Percentiles rank a stretch among this genome's conserved stretches.
phyloP scores from a whole-genome alignment of 73 alveolate species.

The Paramecium primaurelia region DNA sequence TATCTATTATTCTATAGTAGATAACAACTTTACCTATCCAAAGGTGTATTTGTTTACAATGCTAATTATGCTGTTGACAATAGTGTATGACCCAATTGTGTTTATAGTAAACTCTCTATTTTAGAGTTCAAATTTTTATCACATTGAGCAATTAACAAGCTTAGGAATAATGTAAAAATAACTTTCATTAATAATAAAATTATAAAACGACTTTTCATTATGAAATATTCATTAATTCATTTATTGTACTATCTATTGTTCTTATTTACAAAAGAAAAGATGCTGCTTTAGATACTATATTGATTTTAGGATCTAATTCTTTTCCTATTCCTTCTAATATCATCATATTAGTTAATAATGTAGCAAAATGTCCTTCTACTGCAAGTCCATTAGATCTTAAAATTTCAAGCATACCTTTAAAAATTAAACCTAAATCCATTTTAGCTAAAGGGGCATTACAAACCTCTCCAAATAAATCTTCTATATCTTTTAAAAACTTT shows the following conservation, averaged over 20 bases:
- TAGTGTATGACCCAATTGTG: slow-evolving; percentile 19
- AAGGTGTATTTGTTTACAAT: not conserved
- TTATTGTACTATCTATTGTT: slow-evolving; percentile 1
- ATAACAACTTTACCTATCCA: slow-evolving; percentile 12
- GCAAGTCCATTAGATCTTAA: not conserved
- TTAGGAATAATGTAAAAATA: not conserved
- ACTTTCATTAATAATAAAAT: slow-evolving; percentile 16
- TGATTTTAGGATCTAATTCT: not conserved
- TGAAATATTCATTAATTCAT: not conserved
- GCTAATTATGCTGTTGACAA: not conserved
- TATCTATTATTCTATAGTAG: slow-evolving; percentile 21
- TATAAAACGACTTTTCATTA: slow-evolving; percentile 32
- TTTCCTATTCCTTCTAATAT: slow-evolving; percentile 13
- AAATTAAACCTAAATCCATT: slow-evolving; percentile 13
- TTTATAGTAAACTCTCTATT: not conserved
- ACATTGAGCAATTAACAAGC: not conserved
- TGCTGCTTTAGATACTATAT: not conserved
- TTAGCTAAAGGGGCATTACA: slow-evolving; percentile 10
- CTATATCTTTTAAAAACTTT: slow-evolving; percentile 3
- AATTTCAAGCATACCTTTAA: slow-evolving; percentile 40
- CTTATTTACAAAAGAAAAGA: not conserved
- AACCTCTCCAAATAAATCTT: not conserved
- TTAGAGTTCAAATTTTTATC: not conserved
- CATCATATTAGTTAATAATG: slow-evolving; percentile 35
- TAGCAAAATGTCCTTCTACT: slow-evolving; percentile 41